Conservation (phyloP, 1,284 basidiomycete genomes). For the Fistulinella cinereoalba region DNA sequence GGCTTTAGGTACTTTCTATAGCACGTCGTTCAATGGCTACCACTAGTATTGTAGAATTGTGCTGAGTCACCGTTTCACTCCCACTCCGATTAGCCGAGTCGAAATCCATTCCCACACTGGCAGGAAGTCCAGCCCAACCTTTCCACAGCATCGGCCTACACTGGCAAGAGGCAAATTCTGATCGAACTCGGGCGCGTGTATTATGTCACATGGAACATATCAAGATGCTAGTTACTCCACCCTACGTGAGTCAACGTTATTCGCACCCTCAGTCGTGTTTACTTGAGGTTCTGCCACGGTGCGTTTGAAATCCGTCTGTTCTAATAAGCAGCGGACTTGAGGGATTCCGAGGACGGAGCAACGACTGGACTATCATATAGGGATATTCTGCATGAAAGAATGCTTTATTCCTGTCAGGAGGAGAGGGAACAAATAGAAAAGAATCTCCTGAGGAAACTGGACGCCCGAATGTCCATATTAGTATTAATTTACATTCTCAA, state of each 20-base stretch:
- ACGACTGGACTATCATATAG: conserved; percentile 1
- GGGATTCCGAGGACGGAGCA: conserved; percentile 8
- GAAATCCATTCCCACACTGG: no score
- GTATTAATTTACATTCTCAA: conserved; percentile 57
- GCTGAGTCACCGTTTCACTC: no score
- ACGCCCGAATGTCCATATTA: conserved; percentile 48
- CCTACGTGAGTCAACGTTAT: conserved; percentile 16
- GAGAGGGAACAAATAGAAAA: conserved; percentile 12
- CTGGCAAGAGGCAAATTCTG: no score
- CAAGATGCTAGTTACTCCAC: conserved; percentile 9
- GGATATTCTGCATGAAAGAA: background rate
- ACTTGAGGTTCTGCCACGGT: no score
- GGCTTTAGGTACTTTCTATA: conserved; percentile 50
- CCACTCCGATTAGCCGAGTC: no score
- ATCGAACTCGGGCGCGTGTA: no score
- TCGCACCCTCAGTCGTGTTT: background rate
- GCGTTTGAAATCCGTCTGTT: no score
- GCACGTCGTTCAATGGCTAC: background rate
- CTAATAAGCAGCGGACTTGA: conserved; percentile 4
- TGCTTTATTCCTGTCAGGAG: background rate
- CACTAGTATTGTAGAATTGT: no score
- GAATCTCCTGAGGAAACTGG: conserved; percentile 35
- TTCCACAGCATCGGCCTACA: no score
- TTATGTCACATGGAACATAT: conserved; percentile 11
- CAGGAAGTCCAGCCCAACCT: no score